Conservation (phyloP, 2,329 filamentous ascomycete genomes). For the Cercospora zeae-maydis region DNA sequence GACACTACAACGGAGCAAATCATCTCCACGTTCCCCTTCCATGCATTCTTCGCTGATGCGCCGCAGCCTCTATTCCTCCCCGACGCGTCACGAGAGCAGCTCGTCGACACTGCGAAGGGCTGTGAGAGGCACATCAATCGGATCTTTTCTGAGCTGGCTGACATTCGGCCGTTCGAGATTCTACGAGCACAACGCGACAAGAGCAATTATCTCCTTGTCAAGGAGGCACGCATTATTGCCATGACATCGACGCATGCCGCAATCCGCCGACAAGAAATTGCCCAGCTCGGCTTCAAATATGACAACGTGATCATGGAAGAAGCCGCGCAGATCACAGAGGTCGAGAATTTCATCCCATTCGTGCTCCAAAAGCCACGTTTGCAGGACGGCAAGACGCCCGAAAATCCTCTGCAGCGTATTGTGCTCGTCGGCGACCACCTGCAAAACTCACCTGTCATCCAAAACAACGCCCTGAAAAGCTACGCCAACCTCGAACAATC, state of each 20-base stretch:
- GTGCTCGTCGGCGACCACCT: constrained; percentile 93
- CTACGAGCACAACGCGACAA: constrained; percentile 84
- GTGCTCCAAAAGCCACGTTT: constrained; percentile 68
- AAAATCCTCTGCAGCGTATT: constrained; percentile 76
- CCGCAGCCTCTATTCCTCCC: constrained; percentile 79
- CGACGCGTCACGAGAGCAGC: constrained; percentile 60
- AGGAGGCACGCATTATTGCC: constrained; percentile 93
- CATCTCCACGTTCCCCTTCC: constrained; percentile 77
- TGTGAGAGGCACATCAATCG: constrained; percentile 86
- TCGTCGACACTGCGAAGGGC: constrained; percentile 73
- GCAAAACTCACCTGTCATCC: constrained; percentile 93
- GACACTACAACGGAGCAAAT: constrained; percentile 55
- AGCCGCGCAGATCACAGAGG: constrained; percentile 94
- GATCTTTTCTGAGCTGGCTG: constrained; percentile 87
- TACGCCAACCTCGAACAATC: constrained; percentile 97
- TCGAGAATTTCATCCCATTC: constrained; percentile 92
- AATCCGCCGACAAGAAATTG: constrained; percentile 88
- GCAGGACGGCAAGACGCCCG: constrained; percentile 42
- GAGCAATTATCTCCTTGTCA: constrained; percentile 90
- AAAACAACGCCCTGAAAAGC: constrained; percentile 88
- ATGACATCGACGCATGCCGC: constrained; percentile 99
- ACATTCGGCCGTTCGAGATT: constrained; percentile 93
- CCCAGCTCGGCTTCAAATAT: constrained; percentile 88
- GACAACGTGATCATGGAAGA: constrained; percentile 99
- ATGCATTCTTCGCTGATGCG: constrained; percentile 79